Conservation (phyloP, 2,329 filamentous ascomycete genomes). For the Rosellinia necatrix region DNA sequence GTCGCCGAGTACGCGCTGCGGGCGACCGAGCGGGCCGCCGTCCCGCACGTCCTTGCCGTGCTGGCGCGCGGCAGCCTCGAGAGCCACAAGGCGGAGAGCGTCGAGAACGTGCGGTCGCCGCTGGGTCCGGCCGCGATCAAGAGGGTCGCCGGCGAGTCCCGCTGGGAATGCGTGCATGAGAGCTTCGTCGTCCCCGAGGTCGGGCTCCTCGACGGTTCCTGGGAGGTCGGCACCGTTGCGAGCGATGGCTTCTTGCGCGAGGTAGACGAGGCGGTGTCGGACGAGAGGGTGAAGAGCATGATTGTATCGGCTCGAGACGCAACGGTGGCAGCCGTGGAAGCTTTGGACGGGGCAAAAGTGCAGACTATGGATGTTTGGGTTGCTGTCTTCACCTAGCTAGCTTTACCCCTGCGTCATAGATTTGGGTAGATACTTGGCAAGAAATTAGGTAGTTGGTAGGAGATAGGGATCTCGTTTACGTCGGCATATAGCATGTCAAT, state of each 20-base stretch:
- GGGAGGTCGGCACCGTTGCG: constrained; percentile 14
- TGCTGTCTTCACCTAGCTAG: constrained; percentile 7
- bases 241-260: constrained; percentile 25
- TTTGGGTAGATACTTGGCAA: no score
- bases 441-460: no score
- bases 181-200: constrained; percentile 39
- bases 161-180: constrained; percentile 47
- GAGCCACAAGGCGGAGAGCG: constrained; percentile 43
- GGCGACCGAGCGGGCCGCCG: constrained; percentile 44
- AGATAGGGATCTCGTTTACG: no score
- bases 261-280: constrained; percentile 37
- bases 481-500: no score
- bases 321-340: constrained; percentile 37
- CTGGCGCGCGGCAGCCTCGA: constrained; percentile 51
- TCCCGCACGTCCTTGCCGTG: constrained; percentile 57
- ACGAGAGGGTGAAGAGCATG: constrained; percentile 38
- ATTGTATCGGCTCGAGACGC: constrained; percentile 42
- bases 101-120: constrained; percentile 53
- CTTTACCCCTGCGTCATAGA: no score
- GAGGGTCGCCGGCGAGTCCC: constrained; percentile 41
- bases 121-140: constrained; percentile 49
- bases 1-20: constrained; percentile 53
- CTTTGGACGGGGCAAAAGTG: constrained; percentile 37
- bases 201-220: constrained; percentile 6
- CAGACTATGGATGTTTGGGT: constrained; percentile 52